These are phyloP conservation scores for Collybia nuda DNA, from an alignment of 768 basidiomycete species.

Conservation along the genomic window DNA sequence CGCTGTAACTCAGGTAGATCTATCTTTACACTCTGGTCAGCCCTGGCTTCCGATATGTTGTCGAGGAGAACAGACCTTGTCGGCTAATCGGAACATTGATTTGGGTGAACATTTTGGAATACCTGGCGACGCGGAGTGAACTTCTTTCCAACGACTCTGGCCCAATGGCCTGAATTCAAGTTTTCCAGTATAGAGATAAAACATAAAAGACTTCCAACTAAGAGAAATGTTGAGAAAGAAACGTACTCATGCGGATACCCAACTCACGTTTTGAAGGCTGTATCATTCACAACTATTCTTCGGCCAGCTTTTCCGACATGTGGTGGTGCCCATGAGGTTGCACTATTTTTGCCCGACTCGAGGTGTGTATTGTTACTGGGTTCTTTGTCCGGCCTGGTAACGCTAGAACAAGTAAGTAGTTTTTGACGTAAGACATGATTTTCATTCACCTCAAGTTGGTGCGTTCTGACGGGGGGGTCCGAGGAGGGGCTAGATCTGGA, in stretches of 20 bases:
- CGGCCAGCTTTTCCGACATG: conserved; percentile 6
- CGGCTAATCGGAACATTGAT: conserved; percentile 42
- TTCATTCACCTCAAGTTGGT: background rate
- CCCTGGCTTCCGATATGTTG: background rate
- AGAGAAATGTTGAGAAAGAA: background rate
- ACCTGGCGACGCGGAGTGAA: conserved; percentile 11
- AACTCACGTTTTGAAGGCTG: conserved; percentile 20
- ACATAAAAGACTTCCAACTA: conserved; percentile 38
- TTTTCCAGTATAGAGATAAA: conserved; percentile 37
- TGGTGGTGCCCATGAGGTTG: background rate
- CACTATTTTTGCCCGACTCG: background rate
- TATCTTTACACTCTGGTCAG: conserved; percentile 10
- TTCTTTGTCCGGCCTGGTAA: background rate
- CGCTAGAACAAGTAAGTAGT: background rate
- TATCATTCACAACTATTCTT: conserved; percentile 15
- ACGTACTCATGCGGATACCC: background rate
- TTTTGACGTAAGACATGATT: background rate
- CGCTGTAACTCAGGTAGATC: conserved; percentile 14
- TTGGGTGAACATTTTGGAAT: conserved; percentile 34
- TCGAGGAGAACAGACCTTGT: conserved; percentile 24
- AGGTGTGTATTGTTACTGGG: background rate
- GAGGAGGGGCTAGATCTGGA: too few relatives aligned
- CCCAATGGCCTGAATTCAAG: conserved; percentile 28
- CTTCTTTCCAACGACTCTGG: conserved; percentile 3
- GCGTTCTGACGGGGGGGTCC: background rate